These are phyloP conservation scores for Sporothrix curviconia DNA, from an alignment of 2,329 filamentous ascomycete species.

Conservation along the genomic window DNA sequence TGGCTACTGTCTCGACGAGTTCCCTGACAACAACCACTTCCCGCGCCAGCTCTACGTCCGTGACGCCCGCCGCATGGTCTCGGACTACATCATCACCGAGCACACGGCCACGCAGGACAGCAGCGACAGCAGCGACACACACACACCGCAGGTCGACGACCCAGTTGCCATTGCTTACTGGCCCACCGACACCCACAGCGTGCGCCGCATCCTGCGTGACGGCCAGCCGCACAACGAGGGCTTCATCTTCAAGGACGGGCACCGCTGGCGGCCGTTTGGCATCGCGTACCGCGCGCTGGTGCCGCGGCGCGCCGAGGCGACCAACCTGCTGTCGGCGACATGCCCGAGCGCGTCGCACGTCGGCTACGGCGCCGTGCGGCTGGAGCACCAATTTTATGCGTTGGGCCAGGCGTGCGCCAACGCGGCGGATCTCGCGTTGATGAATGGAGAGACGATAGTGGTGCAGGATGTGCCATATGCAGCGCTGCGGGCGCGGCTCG, in stretches of 20 bases:
- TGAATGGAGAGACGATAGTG: no score
- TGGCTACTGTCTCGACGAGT: conserved; percentile 9
- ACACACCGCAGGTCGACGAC: neutral
- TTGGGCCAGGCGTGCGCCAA: conserved; percentile 9
- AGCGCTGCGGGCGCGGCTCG: neutral
- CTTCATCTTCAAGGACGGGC: conserved; percentile 8
- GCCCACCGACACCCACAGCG: conserved; percentile 7
- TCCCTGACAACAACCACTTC: conserved; percentile 7
- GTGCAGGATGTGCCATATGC: neutral
- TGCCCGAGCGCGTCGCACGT: conserved; percentile 7
- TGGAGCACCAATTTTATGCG: conserved; percentile 9
- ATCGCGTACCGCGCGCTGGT: conserved; percentile 3
- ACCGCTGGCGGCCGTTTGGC: conserved; percentile 9
- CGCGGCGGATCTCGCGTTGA: neutral
- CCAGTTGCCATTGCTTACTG: conserved; percentile 6
- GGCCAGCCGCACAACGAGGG: conserved; percentile 8
- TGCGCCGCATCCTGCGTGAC: conserved; percentile 4
- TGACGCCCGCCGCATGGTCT: conserved; percentile 6
- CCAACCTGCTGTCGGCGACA: neutral
- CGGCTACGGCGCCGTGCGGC: conserved; percentile 8
- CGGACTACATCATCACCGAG: conserved; percentile 5
- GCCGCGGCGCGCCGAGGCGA: neutral
- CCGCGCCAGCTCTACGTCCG: conserved; percentile 8
- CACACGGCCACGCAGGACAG: neutral
- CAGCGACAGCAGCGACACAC: no score